A percentile compares a stretch with the other conserved stretches of the same genome.
Conservation (phyloP, 2,329 filamentous ascomycete species). For the Cordyceps tenuipes region DNA sequence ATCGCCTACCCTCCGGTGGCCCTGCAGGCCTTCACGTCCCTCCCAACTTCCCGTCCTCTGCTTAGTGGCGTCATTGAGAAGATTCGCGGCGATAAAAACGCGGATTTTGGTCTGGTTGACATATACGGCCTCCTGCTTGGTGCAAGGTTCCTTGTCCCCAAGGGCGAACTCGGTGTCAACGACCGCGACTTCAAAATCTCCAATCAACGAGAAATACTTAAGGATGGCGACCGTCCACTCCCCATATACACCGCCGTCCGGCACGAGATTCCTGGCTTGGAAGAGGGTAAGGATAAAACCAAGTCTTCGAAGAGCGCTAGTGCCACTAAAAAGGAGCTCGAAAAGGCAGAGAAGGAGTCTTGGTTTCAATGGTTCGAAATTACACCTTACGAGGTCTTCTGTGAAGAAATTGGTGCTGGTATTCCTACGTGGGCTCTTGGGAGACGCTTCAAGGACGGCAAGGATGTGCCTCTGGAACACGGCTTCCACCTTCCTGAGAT, state of each 20-base stretch:
- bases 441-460: conserved; percentile 67
- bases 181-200: conserved; percentile 83
- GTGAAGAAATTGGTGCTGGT: conserved; percentile 81
- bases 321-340: conserved; percentile 41
- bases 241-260: conserved; percentile 94
- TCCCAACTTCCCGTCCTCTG: conserved; percentile 88
- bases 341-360: conserved; percentile 53
- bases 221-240: conserved; percentile 72
- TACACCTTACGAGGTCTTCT: conserved; percentile 91
- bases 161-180: conserved; percentile 66
- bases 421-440: conserved; percentile 95
- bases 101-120: conserved; percentile 86
- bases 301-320: conserved; percentile 19
- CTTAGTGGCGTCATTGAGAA: conserved; percentile 87
- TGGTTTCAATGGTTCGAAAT: conserved; percentile 99
- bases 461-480: conserved; percentile 42
- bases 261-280: conserved; percentile 77
- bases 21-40: conserved; percentile 70
- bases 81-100: conserved; percentile 60
- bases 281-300: conserved; percentile 22
- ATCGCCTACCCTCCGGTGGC: conserved; percentile 88
- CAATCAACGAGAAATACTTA: conserved; percentile 68
- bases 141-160: conserved; percentile 72
- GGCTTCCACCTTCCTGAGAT: conserved; percentile 73
- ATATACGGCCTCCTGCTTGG: conserved; percentile 83